phyloP scores from a whole-genome alignment of 225 moss, liverwort and hornwort species.

The Thuidium tamariscinum region DNA sequence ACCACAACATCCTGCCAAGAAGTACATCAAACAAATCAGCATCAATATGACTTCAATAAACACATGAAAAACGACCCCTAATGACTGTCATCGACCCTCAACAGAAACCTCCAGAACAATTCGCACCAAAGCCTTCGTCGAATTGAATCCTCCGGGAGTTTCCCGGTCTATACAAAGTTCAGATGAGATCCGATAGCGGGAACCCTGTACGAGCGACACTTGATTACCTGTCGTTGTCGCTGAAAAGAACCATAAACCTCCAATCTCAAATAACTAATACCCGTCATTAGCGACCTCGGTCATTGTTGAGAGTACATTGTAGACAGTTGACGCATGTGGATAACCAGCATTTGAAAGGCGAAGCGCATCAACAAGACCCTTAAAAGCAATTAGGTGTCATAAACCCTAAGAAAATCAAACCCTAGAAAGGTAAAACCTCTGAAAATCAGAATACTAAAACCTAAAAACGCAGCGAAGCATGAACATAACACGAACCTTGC shows the following conservation, averaged over 20 bases:
- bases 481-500: conserved; percentile 42
- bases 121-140: not conserved
- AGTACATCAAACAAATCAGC: not conserved
- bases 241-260: not conserved
- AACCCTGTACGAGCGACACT: not conserved
- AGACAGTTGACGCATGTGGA: not conserved
- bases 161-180: not conserved
- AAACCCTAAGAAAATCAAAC: not conserved
- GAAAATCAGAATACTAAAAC: not conserved
- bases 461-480: not conserved
- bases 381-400: not conserved
- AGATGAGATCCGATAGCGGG: not conserved
- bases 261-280: not conserved
- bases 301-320: not conserved
- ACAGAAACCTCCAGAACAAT: not conserved
- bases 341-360: not conserved
- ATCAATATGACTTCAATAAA: not conserved
- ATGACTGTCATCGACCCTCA: not conserved
- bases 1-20: conserved; percentile 71
- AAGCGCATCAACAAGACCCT: not conserved
- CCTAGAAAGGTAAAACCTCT: not conserved
- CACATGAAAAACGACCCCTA: not conserved
- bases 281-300: not conserved
- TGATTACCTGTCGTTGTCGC: too few species aligned
- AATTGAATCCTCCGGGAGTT: too few species aligned